Evolutionary conservation across 768 basidiomycete genomes (phyloP).

Genomic region (Mycena epipterygia): DNA sequence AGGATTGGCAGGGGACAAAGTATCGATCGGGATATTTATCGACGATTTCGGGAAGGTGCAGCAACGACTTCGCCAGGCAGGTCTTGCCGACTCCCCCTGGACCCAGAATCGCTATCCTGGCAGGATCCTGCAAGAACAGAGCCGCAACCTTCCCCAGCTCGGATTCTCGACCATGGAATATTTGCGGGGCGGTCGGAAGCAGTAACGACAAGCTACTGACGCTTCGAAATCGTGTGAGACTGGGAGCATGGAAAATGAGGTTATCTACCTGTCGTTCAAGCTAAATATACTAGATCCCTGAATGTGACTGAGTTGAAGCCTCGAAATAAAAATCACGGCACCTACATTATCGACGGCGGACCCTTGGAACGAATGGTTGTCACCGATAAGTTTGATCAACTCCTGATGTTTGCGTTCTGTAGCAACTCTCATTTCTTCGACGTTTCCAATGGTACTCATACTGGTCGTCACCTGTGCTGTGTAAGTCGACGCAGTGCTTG

Average conservation of each 20-base stretch:
- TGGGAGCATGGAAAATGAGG: too few species aligned
- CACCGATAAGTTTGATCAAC: background rate
- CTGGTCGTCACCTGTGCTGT: background rate
- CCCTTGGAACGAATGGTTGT: background rate
- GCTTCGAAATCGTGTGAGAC: too few species aligned
- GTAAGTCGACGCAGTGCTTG: too few species aligned
- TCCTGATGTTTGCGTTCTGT: background rate
- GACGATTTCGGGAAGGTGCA: background rate
- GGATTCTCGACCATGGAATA: constrained; percentile 24
- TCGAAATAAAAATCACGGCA: background rate
- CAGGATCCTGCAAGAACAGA: background rate
- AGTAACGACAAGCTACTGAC: background rate
- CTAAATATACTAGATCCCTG: background rate
- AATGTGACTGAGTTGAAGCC: background rate
- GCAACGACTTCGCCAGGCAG: background rate
- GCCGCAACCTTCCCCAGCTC: background rate
- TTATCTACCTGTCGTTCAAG: background rate
- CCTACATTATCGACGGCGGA: too few species aligned
- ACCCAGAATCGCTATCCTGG: constrained; percentile 7
- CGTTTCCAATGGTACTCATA: background rate
- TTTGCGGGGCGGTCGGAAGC: constrained; percentile 1
- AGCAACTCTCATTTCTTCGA: background rate
- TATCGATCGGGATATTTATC: background rate
- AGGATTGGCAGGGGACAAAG: constrained; percentile 8
- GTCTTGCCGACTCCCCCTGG: constrained; percentile 1